Conservation (phyloP, 2,329 filamentous ascomycete species). For the Trichoderma sp. region DNA sequence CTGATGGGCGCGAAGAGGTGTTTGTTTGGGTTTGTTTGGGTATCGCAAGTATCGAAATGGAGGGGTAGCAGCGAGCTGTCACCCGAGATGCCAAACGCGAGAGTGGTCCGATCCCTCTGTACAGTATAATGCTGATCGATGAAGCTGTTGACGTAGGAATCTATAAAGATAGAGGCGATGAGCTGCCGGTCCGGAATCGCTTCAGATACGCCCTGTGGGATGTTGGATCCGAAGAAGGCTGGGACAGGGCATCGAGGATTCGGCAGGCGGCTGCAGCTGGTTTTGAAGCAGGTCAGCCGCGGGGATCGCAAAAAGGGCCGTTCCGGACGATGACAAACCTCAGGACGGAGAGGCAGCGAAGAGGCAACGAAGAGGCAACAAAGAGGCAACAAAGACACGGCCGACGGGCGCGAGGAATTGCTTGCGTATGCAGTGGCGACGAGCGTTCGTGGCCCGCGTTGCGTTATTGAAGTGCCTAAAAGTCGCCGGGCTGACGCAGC, state of each 20-base stretch:
- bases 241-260: conserved; percentile 4
- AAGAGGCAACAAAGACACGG: background rate
- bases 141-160: background rate
- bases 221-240: background rate
- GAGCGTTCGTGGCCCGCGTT: background rate
- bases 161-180: background rate
- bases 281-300: background rate
- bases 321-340: background rate
- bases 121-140: background rate
- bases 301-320: background rate
- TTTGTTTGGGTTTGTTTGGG: background rate
- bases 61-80: conserved; percentile 1
- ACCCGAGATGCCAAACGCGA: background rate
- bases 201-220: background rate
- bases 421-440: conserved; percentile 19
- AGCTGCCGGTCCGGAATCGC: background rate
- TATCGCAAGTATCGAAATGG: background rate
- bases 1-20: background rate
- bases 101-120: background rate
- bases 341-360: background rate
- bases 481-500: conserved; percentile 16
- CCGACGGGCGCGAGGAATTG: conserved; percentile 1
- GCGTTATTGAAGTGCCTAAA: background rate
- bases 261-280: conserved; percentile 4
- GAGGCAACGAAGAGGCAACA: background rate